phyloP scores from a whole-genome alignment of 352 stramenopile genomes.

The Pythium guiyangense region DNA sequence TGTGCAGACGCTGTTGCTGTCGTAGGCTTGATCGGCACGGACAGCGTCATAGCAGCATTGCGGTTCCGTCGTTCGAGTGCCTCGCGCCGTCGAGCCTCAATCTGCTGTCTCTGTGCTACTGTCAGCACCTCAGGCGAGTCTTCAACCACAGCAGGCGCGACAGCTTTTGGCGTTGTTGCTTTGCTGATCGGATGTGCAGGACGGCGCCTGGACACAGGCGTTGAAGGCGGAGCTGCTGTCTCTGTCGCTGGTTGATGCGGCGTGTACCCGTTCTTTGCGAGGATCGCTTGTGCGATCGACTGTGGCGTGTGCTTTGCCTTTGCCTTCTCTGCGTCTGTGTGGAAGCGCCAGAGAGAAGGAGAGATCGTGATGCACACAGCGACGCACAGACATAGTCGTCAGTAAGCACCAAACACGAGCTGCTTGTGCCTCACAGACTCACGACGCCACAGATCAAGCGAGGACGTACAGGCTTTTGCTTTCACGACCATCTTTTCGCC shows the following conservation, averaged over 20 bases:
- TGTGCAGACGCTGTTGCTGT: background rate
- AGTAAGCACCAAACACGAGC: background rate
- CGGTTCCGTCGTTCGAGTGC: slow-evolving; percentile 54
- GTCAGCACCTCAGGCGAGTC: slow-evolving; percentile 41
- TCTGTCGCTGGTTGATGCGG: slow-evolving; percentile 1
- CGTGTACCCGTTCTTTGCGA: slow-evolving; percentile 58
- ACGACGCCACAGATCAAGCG: too few relatives aligned
- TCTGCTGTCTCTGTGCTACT: slow-evolving; percentile 39
- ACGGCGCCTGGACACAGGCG: too few relatives aligned
- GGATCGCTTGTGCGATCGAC: slow-evolving; percentile 54
- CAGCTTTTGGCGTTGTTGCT: background rate
- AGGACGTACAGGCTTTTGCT: slow-evolving; percentile 50
- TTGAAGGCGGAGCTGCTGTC: background rate
- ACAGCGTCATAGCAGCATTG: background rate
- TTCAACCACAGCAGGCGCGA: slow-evolving; percentile 13
- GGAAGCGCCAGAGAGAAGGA: background rate
- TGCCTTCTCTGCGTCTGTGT: slow-evolving; percentile 53
- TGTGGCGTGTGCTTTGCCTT: slow-evolving; percentile 48
- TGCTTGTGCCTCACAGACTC: too few relatives aligned
- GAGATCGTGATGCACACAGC: background rate
- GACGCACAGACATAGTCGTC: background rate
- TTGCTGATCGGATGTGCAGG: background rate
- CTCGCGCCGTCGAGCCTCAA: slow-evolving; percentile 48
- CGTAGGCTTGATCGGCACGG: background rate
- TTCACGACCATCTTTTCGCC: slow-evolving; percentile 74